A percentile compares a stretch with the other conserved stretches of the same genome.
Conservation (phyloP, 2,329 filamentous ascomycete species). For the Neoarthrinium moseri region DNA sequence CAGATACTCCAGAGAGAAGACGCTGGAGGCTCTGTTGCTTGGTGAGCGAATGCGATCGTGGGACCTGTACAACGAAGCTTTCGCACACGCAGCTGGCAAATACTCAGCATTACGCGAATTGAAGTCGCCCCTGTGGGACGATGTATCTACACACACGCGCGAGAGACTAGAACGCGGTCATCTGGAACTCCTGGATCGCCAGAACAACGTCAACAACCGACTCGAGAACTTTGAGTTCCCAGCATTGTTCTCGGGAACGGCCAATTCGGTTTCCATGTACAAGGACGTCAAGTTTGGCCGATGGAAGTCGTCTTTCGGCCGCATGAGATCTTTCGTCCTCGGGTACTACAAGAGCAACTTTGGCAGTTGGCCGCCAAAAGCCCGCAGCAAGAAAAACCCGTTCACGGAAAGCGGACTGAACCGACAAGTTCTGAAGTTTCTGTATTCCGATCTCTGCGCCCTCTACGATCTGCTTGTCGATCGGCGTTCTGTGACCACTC, state of each 20-base stretch:
- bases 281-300: conserved; percentile 78
- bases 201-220: conserved; percentile 67
- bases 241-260: conserved; percentile 82
- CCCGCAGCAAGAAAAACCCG: conserved; percentile 85
- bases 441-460: conserved; percentile 83
- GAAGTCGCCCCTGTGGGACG: conserved; percentile 65
- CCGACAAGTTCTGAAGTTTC: conserved; percentile 72
- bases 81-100: conserved; percentile 87
- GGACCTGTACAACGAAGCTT: conserved; percentile 85
- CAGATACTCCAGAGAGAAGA: conserved; percentile 80
- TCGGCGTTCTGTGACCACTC: conserved; percentile 72
- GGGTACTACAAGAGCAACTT: conserved; percentile 62
- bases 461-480: conserved; percentile 90
- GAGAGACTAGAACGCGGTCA: conserved; percentile 81
- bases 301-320: conserved; percentile 75
- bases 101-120: conserved; percentile 70
- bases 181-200: conserved; percentile 73
- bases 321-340: conserved; percentile 72
- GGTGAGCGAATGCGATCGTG: conserved; percentile 83
- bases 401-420: conserved; percentile 87
- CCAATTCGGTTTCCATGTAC: conserved; percentile 78
- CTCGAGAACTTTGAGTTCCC: conserved; percentile 92
- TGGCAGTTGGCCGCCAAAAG: conserved; percentile 84
- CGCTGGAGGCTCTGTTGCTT: conserved; percentile 82
- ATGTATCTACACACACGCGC: conserved; percentile 69